phyloP scores from a whole-genome alignment of 495 filamentous ascomycete species.

The Penicillium flavigenum region DNA sequence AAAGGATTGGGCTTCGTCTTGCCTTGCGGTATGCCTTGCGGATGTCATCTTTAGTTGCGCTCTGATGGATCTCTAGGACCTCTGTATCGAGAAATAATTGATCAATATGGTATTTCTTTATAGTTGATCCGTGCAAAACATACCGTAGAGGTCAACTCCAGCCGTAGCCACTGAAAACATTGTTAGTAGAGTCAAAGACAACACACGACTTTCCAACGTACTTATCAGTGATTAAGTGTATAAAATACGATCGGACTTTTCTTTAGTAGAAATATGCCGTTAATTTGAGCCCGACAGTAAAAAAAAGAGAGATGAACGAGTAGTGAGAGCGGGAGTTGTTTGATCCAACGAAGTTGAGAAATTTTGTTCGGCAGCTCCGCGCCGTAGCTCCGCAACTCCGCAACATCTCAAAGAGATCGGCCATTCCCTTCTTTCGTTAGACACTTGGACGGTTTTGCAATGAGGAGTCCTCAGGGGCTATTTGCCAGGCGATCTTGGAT shows the following conservation, averaged over 20 bases:
- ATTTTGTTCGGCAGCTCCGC: slow-evolving; percentile 29
- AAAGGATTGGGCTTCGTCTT: slow-evolving; percentile 14
- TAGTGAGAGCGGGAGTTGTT: slow-evolving; percentile 13
- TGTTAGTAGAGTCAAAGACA: slow-evolving; percentile 19
- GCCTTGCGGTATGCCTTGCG: slow-evolving; percentile 98
- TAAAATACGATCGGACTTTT: background rate
- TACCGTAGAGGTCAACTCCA: slow-evolving; percentile 51
- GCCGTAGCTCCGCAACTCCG: slow-evolving; percentile 28
- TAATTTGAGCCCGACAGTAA: background rate
- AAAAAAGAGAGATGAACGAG: slow-evolving; percentile 2
- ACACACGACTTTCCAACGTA: background rate
- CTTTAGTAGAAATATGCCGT: background rate
- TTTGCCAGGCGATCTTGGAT: slow-evolving; percentile 43
- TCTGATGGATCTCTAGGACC: slow-evolving; percentile 70
- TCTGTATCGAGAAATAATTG: slow-evolving; percentile 44
- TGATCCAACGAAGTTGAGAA: slow-evolving; percentile 23
- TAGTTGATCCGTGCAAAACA: background rate
- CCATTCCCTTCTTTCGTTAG: background rate
- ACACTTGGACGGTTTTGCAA: slow-evolving; percentile 12
- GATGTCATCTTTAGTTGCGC: slow-evolving; percentile 77
- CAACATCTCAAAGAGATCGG: slow-evolving; percentile 11
- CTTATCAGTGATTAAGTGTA: background rate
- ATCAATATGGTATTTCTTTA: slow-evolving; percentile 12
- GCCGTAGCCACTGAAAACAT: slow-evolving; percentile 36
- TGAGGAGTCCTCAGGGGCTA: slow-evolving; percentile 31